Evolutionary conservation across 2,329 filamentous ascomycete species (phyloP).

Genomic region (Hypomyces rosellus): DNA sequence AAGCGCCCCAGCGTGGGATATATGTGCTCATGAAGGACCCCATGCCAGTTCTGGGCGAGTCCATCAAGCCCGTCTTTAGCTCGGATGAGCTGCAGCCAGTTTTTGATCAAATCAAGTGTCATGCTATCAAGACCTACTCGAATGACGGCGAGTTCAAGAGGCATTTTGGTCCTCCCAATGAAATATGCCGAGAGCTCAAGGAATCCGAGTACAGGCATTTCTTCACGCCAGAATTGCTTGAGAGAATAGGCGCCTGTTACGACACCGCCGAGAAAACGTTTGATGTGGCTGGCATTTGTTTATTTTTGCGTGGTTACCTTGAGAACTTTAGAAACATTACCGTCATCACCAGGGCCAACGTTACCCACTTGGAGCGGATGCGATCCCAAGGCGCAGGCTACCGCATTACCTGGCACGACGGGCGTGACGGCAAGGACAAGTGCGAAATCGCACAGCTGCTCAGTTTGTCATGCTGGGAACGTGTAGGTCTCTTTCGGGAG

Average conservation of each 20-base stretch:
- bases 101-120: constrained; percentile 1
- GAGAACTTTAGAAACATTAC: background rate
- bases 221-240: background rate
- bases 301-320: background rate
- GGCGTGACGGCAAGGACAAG: background rate
- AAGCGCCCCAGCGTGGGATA: constrained; percentile 2
- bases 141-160: background rate
- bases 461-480: constrained; percentile 3
- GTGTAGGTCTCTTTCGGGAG: background rate
- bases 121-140: constrained; percentile 1
- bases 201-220: background rate
- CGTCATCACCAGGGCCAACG: background rate
- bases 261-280: constrained; percentile 6
- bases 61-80: background rate
- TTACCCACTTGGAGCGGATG: background rate
- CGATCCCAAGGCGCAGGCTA: background rate
- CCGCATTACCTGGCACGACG: background rate
- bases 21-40: constrained; percentile 3
- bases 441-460: background rate
- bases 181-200: background rate
- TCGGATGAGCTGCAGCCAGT: background rate
- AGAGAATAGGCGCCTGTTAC: background rate
- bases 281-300: constrained; percentile 1
- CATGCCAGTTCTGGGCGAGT: background rate
- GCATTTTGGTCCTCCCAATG: background rate